Evolutionary conservation across 2,329 filamentous ascomycete species (phyloP).

Genomic region (Aspergillus melleus): DNA sequence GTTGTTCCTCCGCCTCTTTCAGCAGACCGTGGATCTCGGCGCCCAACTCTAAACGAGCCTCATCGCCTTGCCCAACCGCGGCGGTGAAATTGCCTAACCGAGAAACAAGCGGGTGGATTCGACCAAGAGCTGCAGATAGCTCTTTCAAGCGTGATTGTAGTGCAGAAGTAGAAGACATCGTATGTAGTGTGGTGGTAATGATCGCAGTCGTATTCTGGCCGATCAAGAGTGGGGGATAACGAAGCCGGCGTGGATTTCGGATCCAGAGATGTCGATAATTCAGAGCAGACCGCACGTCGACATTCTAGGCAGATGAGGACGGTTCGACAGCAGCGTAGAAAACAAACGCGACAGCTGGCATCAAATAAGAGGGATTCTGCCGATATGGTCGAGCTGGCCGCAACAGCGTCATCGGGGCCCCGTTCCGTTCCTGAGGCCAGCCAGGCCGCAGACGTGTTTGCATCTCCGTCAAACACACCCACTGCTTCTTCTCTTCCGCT

Average conservation of each 20-base stretch:
- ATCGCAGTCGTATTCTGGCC: not conserved
- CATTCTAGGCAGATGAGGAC: not conserved
- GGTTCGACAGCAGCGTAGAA: not conserved
- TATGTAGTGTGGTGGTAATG: constrained; percentile 4
- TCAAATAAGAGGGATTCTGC: constrained; percentile 1
- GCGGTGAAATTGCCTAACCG: constrained; percentile 61
- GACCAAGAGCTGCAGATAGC: constrained; percentile 55
- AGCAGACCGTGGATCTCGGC: constrained; percentile 77
- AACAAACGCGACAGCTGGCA: not conserved
- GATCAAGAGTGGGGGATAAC: not conserved
- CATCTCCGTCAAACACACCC: constrained; percentile 33
- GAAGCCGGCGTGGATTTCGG: not conserved
- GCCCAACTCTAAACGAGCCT: constrained; percentile 69
- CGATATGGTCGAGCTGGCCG: constrained; percentile 16
- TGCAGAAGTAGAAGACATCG: constrained; percentile 40
- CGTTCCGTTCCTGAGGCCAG: constrained; percentile 24
- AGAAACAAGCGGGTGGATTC: constrained; percentile 56
- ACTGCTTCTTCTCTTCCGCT: constrained; percentile 7
- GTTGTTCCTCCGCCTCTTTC: constrained; percentile 77
- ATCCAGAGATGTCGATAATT: not conserved
- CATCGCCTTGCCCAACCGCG: constrained; percentile 64
- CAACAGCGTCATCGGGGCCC: constrained; percentile 24
- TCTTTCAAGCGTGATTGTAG: constrained; percentile 52
- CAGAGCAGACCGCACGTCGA: not conserved
- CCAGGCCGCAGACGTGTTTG: constrained; percentile 25